These are phyloP conservation scores for Clonostachys solani DNA, from an alignment of 2,329 filamentous ascomycete species.

Conservation along the genomic window DNA sequence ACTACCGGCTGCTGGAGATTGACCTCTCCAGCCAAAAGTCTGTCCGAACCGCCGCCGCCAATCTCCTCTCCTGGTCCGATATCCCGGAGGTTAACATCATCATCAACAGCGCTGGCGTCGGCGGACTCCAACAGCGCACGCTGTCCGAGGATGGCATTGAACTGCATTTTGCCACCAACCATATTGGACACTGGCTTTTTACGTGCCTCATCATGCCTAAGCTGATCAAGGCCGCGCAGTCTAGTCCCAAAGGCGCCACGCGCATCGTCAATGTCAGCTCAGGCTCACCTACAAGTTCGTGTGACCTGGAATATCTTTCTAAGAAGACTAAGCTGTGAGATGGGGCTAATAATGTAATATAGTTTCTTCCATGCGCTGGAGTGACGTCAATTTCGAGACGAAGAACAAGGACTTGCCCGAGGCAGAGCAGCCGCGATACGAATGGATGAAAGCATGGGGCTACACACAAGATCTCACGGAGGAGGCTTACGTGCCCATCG, in stretches of 20 bases:
- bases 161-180: slow-evolving; percentile 27
- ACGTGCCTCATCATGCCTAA: slow-evolving; percentile 27
- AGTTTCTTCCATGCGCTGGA: slow-evolving; percentile 24
- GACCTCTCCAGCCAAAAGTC: slow-evolving; percentile 31
- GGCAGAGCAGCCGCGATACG: slow-evolving; percentile 8
- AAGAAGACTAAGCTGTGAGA: no score
- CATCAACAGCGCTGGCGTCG: slow-evolving; percentile 33
- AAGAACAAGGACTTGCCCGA: slow-evolving; percentile 10
- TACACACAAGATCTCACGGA: slow-evolving; percentile 7
- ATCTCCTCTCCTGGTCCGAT: slow-evolving; percentile 19
- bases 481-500: slow-evolving; percentile 12
- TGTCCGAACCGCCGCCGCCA: slow-evolving; percentile 27
- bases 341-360: no score
- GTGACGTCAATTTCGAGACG: slow-evolving; percentile 36
- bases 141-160: slow-evolving; percentile 28
- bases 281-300: slow-evolving; percentile 27
- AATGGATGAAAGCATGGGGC: slow-evolving; percentile 7
- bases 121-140: slow-evolving; percentile 21
- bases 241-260: slow-evolving; percentile 18
- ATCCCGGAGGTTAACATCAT: slow-evolving; percentile 25
- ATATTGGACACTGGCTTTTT: slow-evolving; percentile 30
- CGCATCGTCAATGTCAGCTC: slow-evolving; percentile 38
- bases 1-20: slow-evolving; percentile 22
- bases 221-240: slow-evolving; percentile 18
- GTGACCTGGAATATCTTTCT: background rate